Evolutionary conservation across 2,329 filamentous ascomycete species (phyloP).

Genomic region (Fusarium multiceps): DNA sequence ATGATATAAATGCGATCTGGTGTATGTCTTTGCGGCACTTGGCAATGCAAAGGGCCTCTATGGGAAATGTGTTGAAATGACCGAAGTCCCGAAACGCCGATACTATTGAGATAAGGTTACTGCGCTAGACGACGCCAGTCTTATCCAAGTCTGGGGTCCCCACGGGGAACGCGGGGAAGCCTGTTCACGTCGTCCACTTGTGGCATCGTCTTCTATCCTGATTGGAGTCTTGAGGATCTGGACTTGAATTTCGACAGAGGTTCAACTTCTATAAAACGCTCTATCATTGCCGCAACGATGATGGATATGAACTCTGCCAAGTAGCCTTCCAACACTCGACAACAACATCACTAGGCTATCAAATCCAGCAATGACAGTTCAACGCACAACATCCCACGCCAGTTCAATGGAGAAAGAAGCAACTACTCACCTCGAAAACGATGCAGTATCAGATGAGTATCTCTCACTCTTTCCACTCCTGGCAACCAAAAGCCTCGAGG

Average conservation of each 20-base stretch:
- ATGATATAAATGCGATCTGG: too few species aligned
- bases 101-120: neutral
- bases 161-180: neutral
- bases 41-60: too few species aligned
- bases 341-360: neutral
- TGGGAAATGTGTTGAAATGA: neutral
- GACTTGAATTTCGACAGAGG: accelerated
- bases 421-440: neutral
- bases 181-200: neutral
- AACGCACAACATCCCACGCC: neutral
- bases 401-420: neutral
- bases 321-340: neutral
- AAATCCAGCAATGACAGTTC: neutral
- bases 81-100: constrained; percentile 1
- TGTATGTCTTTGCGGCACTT: too few species aligned
- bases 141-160: neutral
- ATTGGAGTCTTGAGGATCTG: too few species aligned
- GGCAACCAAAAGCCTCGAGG: neutral
- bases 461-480: neutral
- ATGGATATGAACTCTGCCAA: neutral
- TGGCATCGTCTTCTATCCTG: neutral
- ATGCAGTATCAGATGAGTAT: neutral
- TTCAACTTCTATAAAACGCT: neutral
- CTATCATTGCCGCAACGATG: neutral
- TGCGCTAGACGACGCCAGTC: neutral